These are phyloP conservation scores for Flammula alnicola DNA, from an alignment of 1,284 basidiomycete species.

Conservation along the genomic window DNA sequence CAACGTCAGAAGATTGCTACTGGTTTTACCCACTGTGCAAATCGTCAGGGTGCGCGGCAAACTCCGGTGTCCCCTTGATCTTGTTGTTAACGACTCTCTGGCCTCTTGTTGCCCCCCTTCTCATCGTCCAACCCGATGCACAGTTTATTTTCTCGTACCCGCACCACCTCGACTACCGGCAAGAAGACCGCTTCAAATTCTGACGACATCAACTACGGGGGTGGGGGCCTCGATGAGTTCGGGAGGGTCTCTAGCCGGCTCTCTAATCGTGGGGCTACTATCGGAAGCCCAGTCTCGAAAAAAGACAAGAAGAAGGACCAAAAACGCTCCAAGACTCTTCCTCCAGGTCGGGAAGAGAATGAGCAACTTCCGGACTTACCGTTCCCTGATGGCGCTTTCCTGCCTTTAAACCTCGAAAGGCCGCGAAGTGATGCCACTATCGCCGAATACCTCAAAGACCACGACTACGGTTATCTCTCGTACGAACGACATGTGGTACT, in stretches of 20 bases:
- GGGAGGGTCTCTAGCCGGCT: slow-evolving; percentile 58
- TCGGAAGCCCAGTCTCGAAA: slow-evolving; percentile 34
- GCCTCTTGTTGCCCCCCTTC: slow-evolving; percentile 29
- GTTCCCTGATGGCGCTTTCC: slow-evolving; percentile 67
- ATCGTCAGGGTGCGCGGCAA: no score
- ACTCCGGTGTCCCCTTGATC: slow-evolving; percentile 27
- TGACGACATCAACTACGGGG: slow-evolving; percentile 24
- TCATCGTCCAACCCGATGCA: slow-evolving; percentile 43
- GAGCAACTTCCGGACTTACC: slow-evolving; percentile 38
- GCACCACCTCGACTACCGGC: slow-evolving; percentile 40
- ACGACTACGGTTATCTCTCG: slow-evolving; percentile 75
- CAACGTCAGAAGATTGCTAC: no score
- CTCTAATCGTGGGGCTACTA: slow-evolving; percentile 38
- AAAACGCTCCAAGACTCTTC: slow-evolving; percentile 43
- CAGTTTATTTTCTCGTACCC: slow-evolving; percentile 46
- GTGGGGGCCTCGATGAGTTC: slow-evolving; percentile 60
- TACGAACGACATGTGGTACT: slow-evolving; percentile 76
- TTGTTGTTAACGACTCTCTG: slow-evolving; percentile 24
- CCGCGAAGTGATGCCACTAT: slow-evolving; percentile 39
- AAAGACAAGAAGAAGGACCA: slow-evolving; percentile 62
- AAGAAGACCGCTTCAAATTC: slow-evolving; percentile 32
- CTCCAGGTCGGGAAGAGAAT: slow-evolving; percentile 36
- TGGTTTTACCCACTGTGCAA: no score
- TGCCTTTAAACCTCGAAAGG: slow-evolving; percentile 60
- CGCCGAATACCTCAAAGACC: slow-evolving; percentile 31